Evolutionary conservation across 352 stramenopile species (phyloP).

Genomic region (Phytophthora pistaciae): DNA sequence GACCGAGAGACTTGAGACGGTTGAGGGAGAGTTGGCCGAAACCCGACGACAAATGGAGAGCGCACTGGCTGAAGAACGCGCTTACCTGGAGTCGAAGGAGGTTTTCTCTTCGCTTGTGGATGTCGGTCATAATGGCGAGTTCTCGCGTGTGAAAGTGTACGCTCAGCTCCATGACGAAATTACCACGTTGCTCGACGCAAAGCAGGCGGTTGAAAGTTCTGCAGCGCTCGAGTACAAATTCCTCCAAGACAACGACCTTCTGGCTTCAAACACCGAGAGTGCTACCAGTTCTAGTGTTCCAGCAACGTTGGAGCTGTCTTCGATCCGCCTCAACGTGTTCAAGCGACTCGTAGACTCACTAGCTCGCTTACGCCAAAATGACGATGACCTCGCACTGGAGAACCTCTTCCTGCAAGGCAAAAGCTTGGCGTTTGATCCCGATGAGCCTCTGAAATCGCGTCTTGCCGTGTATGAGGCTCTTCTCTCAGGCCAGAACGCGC

Average conservation of each 20-base stretch:
- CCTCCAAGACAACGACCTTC: slow-evolving; percentile 16
- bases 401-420: slow-evolving; percentile 19
- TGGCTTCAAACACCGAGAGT: background rate
- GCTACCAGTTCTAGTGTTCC: background rate
- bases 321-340: slow-evolving; percentile 28
- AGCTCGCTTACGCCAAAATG: slow-evolving; percentile 4
- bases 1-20: slow-evolving; percentile 13
- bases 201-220: slow-evolving; percentile 9
- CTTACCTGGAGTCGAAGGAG: slow-evolving; percentile 22
- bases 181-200: slow-evolving; percentile 16
- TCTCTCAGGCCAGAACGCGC: slow-evolving; percentile 46
- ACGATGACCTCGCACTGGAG: slow-evolving; percentile 29
- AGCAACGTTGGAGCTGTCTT: slow-evolving; percentile 15
- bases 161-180: slow-evolving; percentile 29
- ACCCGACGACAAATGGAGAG: slow-evolving; percentile 18
- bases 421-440: slow-evolving; percentile 15
- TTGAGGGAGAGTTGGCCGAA: slow-evolving; percentile 25
- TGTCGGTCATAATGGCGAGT: background rate
- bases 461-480: slow-evolving; percentile 54
- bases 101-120: slow-evolving; percentile 18
- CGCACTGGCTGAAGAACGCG: slow-evolving; percentile 22
- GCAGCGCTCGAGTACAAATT: slow-evolving; percentile 24
- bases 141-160: slow-evolving; percentile 28
- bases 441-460: slow-evolving; percentile 34
- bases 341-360: slow-evolving; percentile 20